phyloP scores from a whole-genome alignment of 2,329 filamentous ascomycete species.

The Fusarium pilosicola region DNA sequence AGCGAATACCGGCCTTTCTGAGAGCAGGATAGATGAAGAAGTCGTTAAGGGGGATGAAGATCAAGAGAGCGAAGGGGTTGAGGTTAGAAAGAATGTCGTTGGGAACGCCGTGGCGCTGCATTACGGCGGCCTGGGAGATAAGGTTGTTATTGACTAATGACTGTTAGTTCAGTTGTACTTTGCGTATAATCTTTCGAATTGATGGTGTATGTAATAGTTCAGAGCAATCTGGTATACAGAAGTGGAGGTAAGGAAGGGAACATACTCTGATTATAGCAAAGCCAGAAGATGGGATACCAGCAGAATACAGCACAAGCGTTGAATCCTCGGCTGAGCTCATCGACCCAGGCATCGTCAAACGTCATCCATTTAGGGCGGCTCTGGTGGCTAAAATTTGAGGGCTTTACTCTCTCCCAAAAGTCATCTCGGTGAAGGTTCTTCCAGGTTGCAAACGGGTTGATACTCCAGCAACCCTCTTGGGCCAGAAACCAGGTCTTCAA shows the following conservation, averaged over 20 bases:
- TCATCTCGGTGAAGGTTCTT: conserved; percentile 65
- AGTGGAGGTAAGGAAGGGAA: no score
- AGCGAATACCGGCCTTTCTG: conserved; percentile 69
- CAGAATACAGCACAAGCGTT: conserved; percentile 75
- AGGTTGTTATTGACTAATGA: conserved; percentile 65
- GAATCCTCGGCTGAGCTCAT: conserved; percentile 76
- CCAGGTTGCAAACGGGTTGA: conserved; percentile 71
- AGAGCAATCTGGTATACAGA: no score
- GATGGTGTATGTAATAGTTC: no score
- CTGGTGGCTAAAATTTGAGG: conserved; percentile 65
- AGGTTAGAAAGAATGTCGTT: conserved; percentile 82
- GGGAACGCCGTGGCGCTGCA: conserved; percentile 75
- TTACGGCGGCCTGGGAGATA: conserved; percentile 70
- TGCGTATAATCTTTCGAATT: no score
- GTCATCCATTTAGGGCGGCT: conserved; percentile 76
- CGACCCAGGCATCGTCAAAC: conserved; percentile 83
- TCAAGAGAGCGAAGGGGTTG: conserved; percentile 77
- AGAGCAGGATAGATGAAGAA: conserved; percentile 74
- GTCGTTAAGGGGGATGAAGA: conserved; percentile 78
- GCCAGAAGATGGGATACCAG: conserved; percentile 73
- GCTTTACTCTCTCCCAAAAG: conserved; percentile 77
- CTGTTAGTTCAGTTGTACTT: no score
- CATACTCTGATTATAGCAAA: conserved; percentile 57
- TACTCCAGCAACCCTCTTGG: conserved; percentile 74
- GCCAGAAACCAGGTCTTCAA: conserved; percentile 69